Evolutionary conservation across 106 monocot genomes (phyloP), one percentile per base, ranked within the genome.

Genomic region (Narthecium ossifragum): DNA sequence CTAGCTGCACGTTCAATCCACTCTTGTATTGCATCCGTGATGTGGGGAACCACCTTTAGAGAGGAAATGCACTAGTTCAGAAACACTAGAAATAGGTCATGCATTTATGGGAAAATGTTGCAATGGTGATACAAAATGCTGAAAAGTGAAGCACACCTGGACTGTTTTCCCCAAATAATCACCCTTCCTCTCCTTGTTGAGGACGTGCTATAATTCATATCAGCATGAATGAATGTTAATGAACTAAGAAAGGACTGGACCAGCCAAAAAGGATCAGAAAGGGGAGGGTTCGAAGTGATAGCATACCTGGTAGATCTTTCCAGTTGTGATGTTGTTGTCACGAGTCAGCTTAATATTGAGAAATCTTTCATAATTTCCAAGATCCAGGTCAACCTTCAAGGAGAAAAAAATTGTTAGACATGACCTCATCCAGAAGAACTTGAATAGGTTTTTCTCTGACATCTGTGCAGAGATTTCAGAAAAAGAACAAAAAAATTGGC

Each of bases 21-120:
- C 29, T 92, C 92, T 62, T 92, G 92, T 70, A 92, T 87, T 45
- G 81, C 86, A 80, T 92, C 86, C 33, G 92, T 92, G 20, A 92
- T 75, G 54, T 92, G 92, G 24, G 92, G 92, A 31, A 92, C 87
- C 27, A 92, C 83, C 92, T 92, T 73, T 39, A 60, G 65, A 61
- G 47, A 34, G 60, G 37, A 73, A 72, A 12, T 27, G 39, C 4
- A 64, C 26, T 28, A 26, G 23, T 38, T 38, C 6, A 66, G 21
- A 32, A 53, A 7, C 45, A 34, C 31, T 23, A 24, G 14, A 21
- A 51, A 30, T 11, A 43, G 26, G 46, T 24, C 28, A 26, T 10
- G 46, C 31, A 21, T 25, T 32, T 1, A 15, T 17, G 15, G 14
- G 52, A 30, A 25, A 32, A 21, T n/a, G n/a, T n/a, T n/a, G n/a